Evolutionary conservation across 2,329 filamentous ascomycete species (phyloP).

Genomic region (Incumbomyces lentus): DNA sequence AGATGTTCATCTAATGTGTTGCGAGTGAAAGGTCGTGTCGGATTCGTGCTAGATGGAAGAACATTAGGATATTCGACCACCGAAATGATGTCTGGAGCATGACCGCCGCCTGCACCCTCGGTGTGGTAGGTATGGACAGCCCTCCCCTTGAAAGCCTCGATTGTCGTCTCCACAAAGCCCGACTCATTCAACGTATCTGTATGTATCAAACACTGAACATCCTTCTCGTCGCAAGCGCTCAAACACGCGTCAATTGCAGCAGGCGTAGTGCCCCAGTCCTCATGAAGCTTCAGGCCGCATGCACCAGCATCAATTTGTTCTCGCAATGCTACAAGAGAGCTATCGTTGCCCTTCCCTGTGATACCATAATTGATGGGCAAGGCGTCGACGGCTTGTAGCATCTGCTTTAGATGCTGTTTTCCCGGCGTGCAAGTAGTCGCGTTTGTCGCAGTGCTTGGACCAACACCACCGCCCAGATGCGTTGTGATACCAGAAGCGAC

Average conservation of each 20-base stretch:
- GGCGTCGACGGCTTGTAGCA: slow-evolving; percentile 76
- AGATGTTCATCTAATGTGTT: slow-evolving; percentile 95
- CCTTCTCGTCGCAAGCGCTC: slow-evolving; percentile 74
- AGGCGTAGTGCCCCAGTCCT: slow-evolving; percentile 90
- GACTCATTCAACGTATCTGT: slow-evolving; percentile 95
- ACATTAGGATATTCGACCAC: slow-evolving; percentile 86
- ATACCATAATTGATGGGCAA: slow-evolving; percentile 83
- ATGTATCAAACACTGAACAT: slow-evolving; percentile 89
- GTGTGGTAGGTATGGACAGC: slow-evolving; percentile 97
- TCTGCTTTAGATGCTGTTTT: slow-evolving; percentile 69
- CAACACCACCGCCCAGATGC: slow-evolving; percentile 80
- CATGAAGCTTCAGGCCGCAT: slow-evolving; percentile 85
- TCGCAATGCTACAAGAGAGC: slow-evolving; percentile 55
- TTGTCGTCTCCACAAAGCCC: slow-evolving; percentile 89
- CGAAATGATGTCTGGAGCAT: slow-evolving; percentile 90
- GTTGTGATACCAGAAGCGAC: slow-evolving; percentile 81
- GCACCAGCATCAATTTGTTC: slow-evolving; percentile 77
- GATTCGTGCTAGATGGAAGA: slow-evolving; percentile 82
- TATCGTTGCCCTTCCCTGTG: slow-evolving; percentile 89
- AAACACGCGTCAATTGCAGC: slow-evolving; percentile 84
- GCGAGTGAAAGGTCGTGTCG: slow-evolving; percentile 76
- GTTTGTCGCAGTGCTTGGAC: slow-evolving; percentile 81
- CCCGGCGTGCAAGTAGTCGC: slow-evolving; percentile 91
- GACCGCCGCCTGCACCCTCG: slow-evolving; percentile 86
- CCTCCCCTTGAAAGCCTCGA: slow-evolving; percentile 72